A percentile compares a stretch with the other conserved stretches of the same genome.
phyloP scores from a whole-genome alignment of 192 early-diverging fungal genomes.

The Haplosporangium gracile region DNA sequence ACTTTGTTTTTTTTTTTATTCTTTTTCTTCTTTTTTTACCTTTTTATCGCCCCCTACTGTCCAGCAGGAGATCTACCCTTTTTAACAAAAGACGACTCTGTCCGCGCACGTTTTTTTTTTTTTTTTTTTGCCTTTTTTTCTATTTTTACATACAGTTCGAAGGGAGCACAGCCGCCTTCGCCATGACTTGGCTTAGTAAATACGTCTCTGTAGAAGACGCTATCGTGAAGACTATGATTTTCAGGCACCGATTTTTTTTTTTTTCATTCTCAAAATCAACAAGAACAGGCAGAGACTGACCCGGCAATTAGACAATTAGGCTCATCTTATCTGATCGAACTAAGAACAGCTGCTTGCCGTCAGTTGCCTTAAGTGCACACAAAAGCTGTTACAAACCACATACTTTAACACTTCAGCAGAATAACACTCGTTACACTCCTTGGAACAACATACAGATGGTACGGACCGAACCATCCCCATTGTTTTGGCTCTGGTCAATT shows the following conservation, averaged over 20 bases:
- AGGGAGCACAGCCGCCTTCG: neutral
- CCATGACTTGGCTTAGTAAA: neutral
- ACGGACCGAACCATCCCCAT: no score
- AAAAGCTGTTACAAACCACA: no score
- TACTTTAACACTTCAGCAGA: no score
- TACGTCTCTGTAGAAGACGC: neutral
- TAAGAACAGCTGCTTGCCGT: neutral
- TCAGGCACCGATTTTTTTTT: neutral
- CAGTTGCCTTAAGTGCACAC: no score
- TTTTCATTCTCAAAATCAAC: no score
- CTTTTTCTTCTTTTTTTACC: no score
- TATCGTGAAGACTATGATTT: neutral
- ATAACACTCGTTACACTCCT: no score
- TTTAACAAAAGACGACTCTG: neutral
- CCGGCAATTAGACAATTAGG: neutral
- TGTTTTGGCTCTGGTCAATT: no score
- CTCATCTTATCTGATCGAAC: neutral
- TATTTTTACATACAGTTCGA: neutral
- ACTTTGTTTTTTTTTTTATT: neutral
- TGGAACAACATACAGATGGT: no score
- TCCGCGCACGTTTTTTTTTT: conserved; percentile 1
- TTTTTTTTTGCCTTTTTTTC: neutral
- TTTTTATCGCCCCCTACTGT: neutral
- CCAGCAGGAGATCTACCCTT: neutral
- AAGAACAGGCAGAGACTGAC: neutral